phyloP scores from a whole-genome alignment of 2,329 filamentous ascomycete genomes.

The Calonectria honghensis region DNA sequence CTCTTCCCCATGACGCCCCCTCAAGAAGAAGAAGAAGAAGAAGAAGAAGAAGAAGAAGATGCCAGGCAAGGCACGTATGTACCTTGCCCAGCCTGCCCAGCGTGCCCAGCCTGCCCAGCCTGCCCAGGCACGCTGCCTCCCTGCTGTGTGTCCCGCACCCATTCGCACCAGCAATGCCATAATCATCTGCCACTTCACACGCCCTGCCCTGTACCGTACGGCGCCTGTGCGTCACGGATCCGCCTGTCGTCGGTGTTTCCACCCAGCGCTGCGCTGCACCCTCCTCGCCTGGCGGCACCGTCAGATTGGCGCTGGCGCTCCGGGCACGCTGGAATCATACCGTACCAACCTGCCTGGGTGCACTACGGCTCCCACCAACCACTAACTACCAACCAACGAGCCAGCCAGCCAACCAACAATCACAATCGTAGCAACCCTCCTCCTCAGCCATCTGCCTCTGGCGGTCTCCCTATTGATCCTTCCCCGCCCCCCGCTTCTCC shows the following conservation, averaged over 20 bases:
- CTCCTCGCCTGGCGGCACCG: neutral
- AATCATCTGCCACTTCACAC: conserved; percentile 24
- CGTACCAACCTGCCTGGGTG: neutral
- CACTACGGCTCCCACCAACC: neutral
- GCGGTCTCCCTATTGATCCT: conserved; percentile 16
- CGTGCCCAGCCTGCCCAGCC: neutral
- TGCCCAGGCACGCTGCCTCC: conserved; percentile 2
- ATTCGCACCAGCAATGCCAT: conserved; percentile 24
- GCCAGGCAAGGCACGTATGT: neutral
- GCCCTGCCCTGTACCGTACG: neutral
- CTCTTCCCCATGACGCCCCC: conserved; percentile 16
- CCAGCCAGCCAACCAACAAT: neutral
- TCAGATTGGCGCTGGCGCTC: neutral
- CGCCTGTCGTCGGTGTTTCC: neutral
- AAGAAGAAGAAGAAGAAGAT: neutral
- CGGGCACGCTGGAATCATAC: neutral
- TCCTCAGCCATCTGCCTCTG: conserved; percentile 8
- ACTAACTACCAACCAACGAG: neutral
- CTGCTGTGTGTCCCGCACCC: conserved; percentile 20
- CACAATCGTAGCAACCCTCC: neutral
- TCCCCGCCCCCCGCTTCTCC: conserved; percentile 24
- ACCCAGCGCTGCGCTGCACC: neutral
- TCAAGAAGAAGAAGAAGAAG: neutral
- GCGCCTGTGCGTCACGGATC: conserved; percentile 8
- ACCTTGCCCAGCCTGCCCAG: neutral